Conservation (phyloP, 2,329 filamentous ascomycete species). For the Pyricularia sp. region DNA sequence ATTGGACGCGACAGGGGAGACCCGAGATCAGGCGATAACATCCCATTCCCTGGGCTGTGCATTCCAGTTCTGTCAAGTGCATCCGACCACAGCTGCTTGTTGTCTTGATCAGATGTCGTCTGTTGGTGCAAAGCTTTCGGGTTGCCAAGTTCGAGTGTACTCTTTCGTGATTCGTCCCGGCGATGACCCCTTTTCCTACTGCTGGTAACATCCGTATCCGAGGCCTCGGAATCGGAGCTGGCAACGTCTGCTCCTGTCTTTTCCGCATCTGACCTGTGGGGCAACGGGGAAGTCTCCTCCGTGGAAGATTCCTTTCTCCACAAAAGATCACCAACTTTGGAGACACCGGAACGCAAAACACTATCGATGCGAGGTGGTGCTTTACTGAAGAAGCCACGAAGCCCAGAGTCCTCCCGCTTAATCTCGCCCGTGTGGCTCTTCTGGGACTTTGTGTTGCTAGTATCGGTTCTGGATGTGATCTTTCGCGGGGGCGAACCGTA, state of each 20-base stretch:
- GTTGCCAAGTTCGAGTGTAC: background rate
- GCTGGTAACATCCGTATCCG: conserved; percentile 25
- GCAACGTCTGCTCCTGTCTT: conserved; percentile 15
- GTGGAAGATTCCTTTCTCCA: conserved; percentile 40
- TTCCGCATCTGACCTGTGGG: background rate
- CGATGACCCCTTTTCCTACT: conserved; percentile 24
- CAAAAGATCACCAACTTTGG: conserved; percentile 45
- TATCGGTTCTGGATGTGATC: conserved; percentile 20
- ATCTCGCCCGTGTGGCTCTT: conserved; percentile 22
- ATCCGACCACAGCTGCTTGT: background rate
- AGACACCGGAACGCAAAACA: conserved; percentile 52
- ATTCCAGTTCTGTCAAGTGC: background rate
- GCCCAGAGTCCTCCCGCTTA: conserved; percentile 23
- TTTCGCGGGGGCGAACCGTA: conserved; percentile 25
- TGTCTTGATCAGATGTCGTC: background rate
- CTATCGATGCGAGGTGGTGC: conserved; percentile 60
- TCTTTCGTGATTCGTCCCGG: background rate
- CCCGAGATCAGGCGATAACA: background rate
- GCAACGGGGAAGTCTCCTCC: background rate
- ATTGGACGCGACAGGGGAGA: conserved; percentile 18
- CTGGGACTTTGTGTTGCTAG: conserved; percentile 35
- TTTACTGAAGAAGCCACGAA: conserved; percentile 66
- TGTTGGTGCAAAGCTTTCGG: background rate
- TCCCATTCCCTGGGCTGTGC: background rate
- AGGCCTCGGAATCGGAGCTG: conserved; percentile 36